A percentile compares a stretch with the other conserved stretches of the same genome.
Evolutionary conservation across 2,329 filamentous ascomycete genomes (phyloP).

Genomic region (Hypoxylon sp.): DNA sequence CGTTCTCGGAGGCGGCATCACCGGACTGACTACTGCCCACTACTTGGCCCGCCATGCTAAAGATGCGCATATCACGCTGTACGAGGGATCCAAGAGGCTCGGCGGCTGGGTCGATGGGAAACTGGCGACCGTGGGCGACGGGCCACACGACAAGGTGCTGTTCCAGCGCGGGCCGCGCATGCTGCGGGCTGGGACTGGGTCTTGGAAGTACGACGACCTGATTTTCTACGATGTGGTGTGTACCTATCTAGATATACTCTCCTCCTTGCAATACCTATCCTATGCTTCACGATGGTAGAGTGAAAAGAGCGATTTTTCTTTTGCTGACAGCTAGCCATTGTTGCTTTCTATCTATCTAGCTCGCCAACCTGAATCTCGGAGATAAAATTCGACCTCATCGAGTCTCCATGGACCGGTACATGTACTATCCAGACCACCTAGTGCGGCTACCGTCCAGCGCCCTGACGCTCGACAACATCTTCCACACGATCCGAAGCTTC

Average conservation of each 20-base stretch:
- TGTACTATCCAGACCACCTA: constrained; percentile 89
- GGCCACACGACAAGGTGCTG: constrained; percentile 64
- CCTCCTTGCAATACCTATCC: too few species aligned
- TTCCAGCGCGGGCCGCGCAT: constrained; percentile 89
- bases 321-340: too few species aligned
- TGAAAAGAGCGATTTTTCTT: too few species aligned
- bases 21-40: constrained; percentile 80
- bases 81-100: constrained; percentile 73
- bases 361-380: constrained; percentile 64
- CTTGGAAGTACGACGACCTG: constrained; percentile 64
- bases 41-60: constrained; percentile 76
- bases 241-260: too few species aligned
- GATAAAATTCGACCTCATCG: constrained; percentile 62
- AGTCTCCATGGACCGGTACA: constrained; percentile 67
- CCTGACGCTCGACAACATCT: constrained; percentile 20
- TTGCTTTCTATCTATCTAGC: constrained; percentile 51
- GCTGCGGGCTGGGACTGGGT: constrained; percentile 61
- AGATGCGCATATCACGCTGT: constrained; percentile 76
- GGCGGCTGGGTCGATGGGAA: constrained; percentile 88
- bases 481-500: constrained; percentile 16
- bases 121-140: constrained; percentile 64
- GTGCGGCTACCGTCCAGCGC: constrained; percentile 55
- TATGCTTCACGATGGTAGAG: too few species aligned
- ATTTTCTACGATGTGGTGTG: constrained; percentile 76
- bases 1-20: constrained; percentile 83